phyloP scores from a whole-genome alignment of 257 asterid genomes.

The Nyctanthes arbortristis region DNA sequence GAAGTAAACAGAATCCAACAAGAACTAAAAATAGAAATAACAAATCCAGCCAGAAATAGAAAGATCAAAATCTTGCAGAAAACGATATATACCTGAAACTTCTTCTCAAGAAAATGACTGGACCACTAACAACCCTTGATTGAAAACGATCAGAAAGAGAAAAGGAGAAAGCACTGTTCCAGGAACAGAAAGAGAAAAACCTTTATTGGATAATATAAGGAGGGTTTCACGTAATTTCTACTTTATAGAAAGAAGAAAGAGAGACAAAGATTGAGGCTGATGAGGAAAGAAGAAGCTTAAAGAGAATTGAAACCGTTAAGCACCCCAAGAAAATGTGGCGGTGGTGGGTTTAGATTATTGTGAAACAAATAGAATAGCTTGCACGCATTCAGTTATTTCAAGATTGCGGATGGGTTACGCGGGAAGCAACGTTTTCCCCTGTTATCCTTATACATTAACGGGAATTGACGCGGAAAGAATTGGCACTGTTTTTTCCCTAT shows the following conservation, averaged over 20 bases:
- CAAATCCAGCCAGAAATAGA: slow-evolving; percentile 11
- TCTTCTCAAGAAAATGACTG: slow-evolving; percentile 19
- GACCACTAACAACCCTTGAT: slow-evolving; percentile 15
- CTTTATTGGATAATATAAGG: slow-evolving; percentile 5
- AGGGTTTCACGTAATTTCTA: background rate
- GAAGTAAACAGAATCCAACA: slow-evolving; percentile 19
- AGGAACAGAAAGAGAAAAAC: slow-evolving; percentile 6
- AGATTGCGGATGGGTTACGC: slow-evolving; percentile 52
- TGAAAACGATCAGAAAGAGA: background rate
- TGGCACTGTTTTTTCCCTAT: background rate
- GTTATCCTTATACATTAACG: background rate
- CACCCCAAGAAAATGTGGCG: slow-evolving; percentile 24
- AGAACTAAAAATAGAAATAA: slow-evolving; percentile 5
- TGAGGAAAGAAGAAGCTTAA: slow-evolving; percentile 58
- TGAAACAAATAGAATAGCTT: slow-evolving; percentile 63
- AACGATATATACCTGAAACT: slow-evolving; percentile 21
- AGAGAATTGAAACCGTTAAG: slow-evolving; percentile 53
- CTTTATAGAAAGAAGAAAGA: slow-evolving; percentile 11
- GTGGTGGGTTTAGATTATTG: slow-evolving; percentile 27
- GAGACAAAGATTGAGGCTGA: slow-evolving; percentile 34
- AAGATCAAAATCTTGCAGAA: slow-evolving; percentile 23
- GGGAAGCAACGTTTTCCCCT: slow-evolving; percentile 71
- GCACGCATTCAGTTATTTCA: slow-evolving; percentile 71
- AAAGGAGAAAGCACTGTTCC: background rate
- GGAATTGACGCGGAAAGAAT: slow-evolving; percentile 39